Conservation (phyloP, 2,329 filamentous ascomycete species). For the Teratosphaeria viscida region DNA sequence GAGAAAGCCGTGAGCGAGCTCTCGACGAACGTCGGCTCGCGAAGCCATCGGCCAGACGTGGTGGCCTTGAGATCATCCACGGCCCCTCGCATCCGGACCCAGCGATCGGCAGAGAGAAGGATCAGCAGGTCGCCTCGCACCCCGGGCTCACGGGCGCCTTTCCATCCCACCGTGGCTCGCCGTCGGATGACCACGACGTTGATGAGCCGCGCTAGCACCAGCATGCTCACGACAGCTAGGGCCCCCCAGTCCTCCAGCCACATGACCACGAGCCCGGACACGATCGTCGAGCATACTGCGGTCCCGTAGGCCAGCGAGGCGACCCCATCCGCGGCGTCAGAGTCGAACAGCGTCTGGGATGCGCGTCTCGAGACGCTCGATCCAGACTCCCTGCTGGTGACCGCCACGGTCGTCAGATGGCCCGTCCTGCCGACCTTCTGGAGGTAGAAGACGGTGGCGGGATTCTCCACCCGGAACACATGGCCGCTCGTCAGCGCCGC, state of each 20-base stretch:
- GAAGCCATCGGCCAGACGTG: slow-evolving; percentile 48
- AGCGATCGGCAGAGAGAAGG: slow-evolving; percentile 42
- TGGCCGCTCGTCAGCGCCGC: slow-evolving; percentile 35
- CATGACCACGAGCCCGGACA: slow-evolving; percentile 2
- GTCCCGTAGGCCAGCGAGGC: neutral
- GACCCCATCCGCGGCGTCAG: neutral
- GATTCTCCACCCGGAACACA: slow-evolving; percentile 38
- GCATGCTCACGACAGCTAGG: slow-evolving; percentile 35
- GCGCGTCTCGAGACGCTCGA: neutral
- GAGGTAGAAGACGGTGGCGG: slow-evolving; percentile 45
- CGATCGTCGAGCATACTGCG: slow-evolving; percentile 8
- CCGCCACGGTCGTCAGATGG: slow-evolving; percentile 18
- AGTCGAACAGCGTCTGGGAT: neutral
- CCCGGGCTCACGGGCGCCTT: slow-evolving; percentile 28
- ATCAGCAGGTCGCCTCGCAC: slow-evolving; percentile 40
- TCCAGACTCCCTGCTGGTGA: neutral
- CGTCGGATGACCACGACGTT: slow-evolving; percentile 49
- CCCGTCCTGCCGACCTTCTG: slow-evolving; percentile 20
- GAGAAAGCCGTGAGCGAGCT: slow-evolving; percentile 43
- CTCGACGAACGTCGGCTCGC: slow-evolving; percentile 41
- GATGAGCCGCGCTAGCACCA: slow-evolving; percentile 45
- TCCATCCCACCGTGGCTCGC: slow-evolving; percentile 31
- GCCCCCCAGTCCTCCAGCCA: slow-evolving; percentile 32
- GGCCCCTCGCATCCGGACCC: slow-evolving; percentile 44
- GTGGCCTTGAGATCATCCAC: slow-evolving; percentile 50